Conservation (phyloP, 495 filamentous ascomycete species). For the Xylaria flabelliformis region DNA sequence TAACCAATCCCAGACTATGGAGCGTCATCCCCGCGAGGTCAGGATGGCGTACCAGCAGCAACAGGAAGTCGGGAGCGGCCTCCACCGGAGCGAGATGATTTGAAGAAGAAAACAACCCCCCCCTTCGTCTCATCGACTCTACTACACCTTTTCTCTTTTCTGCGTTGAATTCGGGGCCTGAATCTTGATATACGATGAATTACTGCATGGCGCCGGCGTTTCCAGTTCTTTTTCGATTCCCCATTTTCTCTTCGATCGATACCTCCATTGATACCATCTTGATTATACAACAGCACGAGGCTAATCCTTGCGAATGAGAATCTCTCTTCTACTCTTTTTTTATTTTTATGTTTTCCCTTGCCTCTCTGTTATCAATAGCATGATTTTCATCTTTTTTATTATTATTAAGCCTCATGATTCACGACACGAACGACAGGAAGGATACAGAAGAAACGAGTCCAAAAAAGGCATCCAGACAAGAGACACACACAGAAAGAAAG, state of each 20-base stretch:
- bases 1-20: slow-evolving; percentile 30
- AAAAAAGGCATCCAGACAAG: slow-evolving; percentile 22
- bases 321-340: slow-evolving; percentile 5
- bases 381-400: background rate
- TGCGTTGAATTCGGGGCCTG: slow-evolving; percentile 12
- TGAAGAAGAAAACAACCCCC: slow-evolving; percentile 26
- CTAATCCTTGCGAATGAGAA: background rate
- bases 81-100: slow-evolving; percentile 56
- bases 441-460: slow-evolving; percentile 30
- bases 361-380: background rate
- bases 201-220: slow-evolving; percentile 44
- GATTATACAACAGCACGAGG: slow-evolving; percentile 8
- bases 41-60: slow-evolving; percentile 45
- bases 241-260: slow-evolving; percentile 19
- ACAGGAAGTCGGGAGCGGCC: slow-evolving; percentile 51
- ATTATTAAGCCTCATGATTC: slow-evolving; percentile 31
- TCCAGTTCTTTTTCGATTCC: slow-evolving; percentile 6
- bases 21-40: slow-evolving; percentile 52
- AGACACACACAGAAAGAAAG: slow-evolving; percentile 29
- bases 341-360: background rate
- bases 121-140: background rate
- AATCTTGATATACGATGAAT: slow-evolving; percentile 34
- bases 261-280: slow-evolving; percentile 34
- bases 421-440: slow-evolving; percentile 30
- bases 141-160: background rate